Evolutionary conservation across 2,329 filamentous ascomycete species (phyloP).

Genomic region (Monilinia vaccinii-corymbosi): DNA sequence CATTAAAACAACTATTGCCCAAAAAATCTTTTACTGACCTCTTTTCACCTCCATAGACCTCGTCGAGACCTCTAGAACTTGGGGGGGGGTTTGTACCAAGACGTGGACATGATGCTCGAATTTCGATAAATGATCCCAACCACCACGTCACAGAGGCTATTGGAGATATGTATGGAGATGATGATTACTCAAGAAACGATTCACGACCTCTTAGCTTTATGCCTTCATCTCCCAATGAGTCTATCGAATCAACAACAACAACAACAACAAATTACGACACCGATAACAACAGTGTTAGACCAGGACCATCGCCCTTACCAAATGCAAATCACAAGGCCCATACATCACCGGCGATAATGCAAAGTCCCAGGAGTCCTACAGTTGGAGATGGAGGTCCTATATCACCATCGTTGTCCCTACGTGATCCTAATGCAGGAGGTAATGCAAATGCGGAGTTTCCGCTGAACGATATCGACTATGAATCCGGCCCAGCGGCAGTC

Average conservation of each 20-base stretch:
- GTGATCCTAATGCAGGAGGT: constrained; percentile 34
- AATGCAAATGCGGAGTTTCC: constrained; percentile 53
- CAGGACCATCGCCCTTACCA: constrained; percentile 20
- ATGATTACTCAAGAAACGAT: constrained; percentile 42
- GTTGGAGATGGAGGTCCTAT: constrained; percentile 29
- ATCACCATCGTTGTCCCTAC: constrained; percentile 33
- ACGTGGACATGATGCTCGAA: constrained; percentile 28
- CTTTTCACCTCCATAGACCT: constrained; percentile 24
- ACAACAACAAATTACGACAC: constrained; percentile 16
- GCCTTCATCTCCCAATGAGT: constrained; percentile 36
- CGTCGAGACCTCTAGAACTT: constrained; percentile 30
- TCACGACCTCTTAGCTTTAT: constrained; percentile 51
- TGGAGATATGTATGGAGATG: constrained; percentile 61
- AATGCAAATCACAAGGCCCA: constrained; percentile 27
- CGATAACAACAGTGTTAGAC: constrained; percentile 12
- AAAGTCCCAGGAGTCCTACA: constrained; percentile 24
- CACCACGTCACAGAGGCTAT: constrained; percentile 72
- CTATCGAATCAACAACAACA: constrained; percentile 25
- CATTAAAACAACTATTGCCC: neutral
- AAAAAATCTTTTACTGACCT: constrained; percentile 18
- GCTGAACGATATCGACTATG: constrained; percentile 64
- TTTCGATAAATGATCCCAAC: constrained; percentile 54
- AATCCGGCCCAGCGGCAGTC: constrained; percentile 61
- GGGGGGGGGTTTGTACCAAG: constrained; percentile 30
- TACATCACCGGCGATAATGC: constrained; percentile 26